Evolutionary conservation across 192 early-diverging fungal species (phyloP), one percentile per base, ranked within the genome.

Genomic region (Backusella tarrabulga): DNA sequence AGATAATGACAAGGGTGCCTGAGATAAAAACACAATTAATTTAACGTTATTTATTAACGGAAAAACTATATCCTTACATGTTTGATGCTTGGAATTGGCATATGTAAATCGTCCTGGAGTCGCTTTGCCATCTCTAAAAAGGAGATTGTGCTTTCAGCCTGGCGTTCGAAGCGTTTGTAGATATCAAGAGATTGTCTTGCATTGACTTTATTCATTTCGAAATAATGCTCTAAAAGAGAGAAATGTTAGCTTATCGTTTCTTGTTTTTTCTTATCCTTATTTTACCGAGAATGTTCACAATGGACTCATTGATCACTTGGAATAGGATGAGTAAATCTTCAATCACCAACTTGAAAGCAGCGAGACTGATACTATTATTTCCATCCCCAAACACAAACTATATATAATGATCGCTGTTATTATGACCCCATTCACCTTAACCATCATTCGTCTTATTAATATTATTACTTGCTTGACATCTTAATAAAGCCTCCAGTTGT

Each of bases 251-350:
- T 1, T 21, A 63, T 29, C 56, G 4, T 12, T 63, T 29, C 21
- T 56, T 32, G 2, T 56, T 21, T 6, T 60, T 60, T 12, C 12
- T 8, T 29, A 12, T 44, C 17, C 19, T 38, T 71, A 5, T 17
- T 87, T 74, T 85, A 90, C 92, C 87, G 15, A 95, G 79, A 54
- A 95, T 91, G 72, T 90, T 88, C 50, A 95, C 93, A 23, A 95
- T 90, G 15, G 90, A 91, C 83, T 95, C 94, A 79, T 95, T 95
- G 73, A 93, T 77, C 7, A 92, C 84, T 77, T 94, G 91, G 72
- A 95, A 95, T 8, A 95, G 76, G 1, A 86, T 77, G 44, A 95
- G 78, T 75, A 95, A 83, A 78, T 95, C 94, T 15, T 89, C 90
- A 11, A 95, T 85, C 4, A 95, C 73, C 46, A 95, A 67, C 7